Evolutionary conservation across 2,329 filamentous ascomycete species (phyloP).

Genomic region (Diaporthe vexans): DNA sequence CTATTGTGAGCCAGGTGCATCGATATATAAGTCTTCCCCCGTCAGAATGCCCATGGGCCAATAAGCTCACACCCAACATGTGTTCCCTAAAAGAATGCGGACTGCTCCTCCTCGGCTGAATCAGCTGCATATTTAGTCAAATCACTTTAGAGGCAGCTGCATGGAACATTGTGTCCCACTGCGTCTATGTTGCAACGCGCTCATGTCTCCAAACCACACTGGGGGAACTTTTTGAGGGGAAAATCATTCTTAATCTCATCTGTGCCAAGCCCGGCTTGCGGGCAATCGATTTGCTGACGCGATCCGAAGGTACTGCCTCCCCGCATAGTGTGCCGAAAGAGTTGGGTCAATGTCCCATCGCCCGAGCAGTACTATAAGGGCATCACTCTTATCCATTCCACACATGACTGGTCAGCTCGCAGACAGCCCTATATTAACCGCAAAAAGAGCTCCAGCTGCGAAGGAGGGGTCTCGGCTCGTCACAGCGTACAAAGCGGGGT

Average conservation of each 20-base stretch:
- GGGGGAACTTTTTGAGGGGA: no score
- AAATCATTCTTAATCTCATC: background rate
- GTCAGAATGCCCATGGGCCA: background rate
- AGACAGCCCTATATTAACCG: background rate
- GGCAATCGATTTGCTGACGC: no score
- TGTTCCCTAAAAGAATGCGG: background rate
- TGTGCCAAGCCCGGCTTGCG: background rate
- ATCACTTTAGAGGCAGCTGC: background rate
- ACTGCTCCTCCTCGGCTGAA: background rate
- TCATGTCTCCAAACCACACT: no score
- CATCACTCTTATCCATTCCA: background rate
- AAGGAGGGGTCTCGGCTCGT: background rate
- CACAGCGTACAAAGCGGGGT: background rate
- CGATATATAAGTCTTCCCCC: background rate
- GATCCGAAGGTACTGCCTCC: background rate
- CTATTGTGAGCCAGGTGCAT: accelerated
- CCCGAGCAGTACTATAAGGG: background rate
- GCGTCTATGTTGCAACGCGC: no score
- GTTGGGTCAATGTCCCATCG: background rate
- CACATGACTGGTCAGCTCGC: background rate
- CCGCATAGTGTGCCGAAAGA: background rate
- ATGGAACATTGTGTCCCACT: background rate
- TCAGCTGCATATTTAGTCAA: background rate
- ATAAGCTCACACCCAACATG: background rate
- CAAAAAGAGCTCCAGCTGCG: background rate